Evolutionary conservation across 805 yeast genomes (phyloP).

Genomic region (Trichomonascus vanleenenianus): DNA sequence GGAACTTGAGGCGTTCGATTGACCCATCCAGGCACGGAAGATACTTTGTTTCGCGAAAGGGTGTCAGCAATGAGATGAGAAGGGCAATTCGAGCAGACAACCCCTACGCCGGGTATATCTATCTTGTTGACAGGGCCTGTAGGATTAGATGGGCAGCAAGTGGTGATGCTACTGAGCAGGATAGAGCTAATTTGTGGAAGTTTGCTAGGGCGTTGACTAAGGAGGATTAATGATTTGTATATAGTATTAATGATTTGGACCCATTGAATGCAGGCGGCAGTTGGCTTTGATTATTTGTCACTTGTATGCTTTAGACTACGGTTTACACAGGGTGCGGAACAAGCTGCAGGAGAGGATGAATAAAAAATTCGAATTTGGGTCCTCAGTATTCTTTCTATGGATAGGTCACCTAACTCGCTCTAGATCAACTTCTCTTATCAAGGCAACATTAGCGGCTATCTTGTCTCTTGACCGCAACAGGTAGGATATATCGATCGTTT

Average conservation of each 20-base stretch:
- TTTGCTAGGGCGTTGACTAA: constrained; percentile 51
- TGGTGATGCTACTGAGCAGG: constrained; percentile 69
- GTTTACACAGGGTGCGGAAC: no score
- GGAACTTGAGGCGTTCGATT: constrained; percentile 36
- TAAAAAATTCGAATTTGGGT: no score
- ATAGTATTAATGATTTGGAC: no score
- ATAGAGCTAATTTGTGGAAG: constrained; percentile 55
- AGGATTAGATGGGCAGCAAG: constrained; percentile 88
- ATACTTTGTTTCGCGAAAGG: constrained; percentile 58
- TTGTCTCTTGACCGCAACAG: no score
- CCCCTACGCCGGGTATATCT: constrained; percentile 73
- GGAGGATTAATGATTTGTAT: constrained; percentile 28
- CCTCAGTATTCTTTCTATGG: no score
- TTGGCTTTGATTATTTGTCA: not conserved
- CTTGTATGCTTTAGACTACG: no score
- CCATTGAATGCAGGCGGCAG: not conserved
- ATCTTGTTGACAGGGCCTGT: constrained; percentile 65
- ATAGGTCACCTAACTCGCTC: no score
- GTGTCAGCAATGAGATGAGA: constrained; percentile 49
- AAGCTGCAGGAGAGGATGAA: no score
- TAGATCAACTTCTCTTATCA: no score
- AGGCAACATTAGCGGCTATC: no score
- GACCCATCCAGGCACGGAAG: constrained; percentile 40
- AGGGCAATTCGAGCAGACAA: constrained; percentile 60
- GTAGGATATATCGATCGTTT: no score